Evolutionary conservation across 345 rosid genomes (phyloP), one percentile per base, ranked within the genome.

Genomic region (Eucalyptus viminalis): DNA sequence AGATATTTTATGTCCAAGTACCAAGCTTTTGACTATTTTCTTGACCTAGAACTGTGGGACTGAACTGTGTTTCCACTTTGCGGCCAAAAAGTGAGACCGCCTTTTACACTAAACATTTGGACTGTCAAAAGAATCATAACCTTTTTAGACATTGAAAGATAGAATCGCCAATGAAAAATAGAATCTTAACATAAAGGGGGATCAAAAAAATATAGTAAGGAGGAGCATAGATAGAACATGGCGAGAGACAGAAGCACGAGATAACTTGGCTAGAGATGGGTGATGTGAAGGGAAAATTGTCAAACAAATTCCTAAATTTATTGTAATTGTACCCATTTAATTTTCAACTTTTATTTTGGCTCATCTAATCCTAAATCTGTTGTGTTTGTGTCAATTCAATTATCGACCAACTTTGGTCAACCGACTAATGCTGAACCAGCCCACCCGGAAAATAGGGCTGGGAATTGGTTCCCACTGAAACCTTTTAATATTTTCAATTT

Each of bases 381-480:
- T 53, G 2, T 8, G 21, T 53, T 53, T 53, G 58, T 19, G 5
- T 21, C 58, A 53, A 53, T 53, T 53, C 58, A 53, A 53, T 53
- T 11, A 53, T 53, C 10, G 5, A 11, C 5, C 58, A 8, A 21
- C 24, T 53, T 53, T 53, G 24, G 58, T 19, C 11, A 5, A 53
- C 2, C 2, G 5, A 8, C 58, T 10, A 53, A 17, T 0, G 2
- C 9, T 0, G 0, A 53, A 19, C 24, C 10, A 1, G 10, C 24
- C 24, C 24, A 53, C 24, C 24, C 2, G 4, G 10, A 53, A 53
- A 53, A 19, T 53, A 53, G 56, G 10, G 10, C 8, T 53, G 56
- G 24, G 24, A 53, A 53, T 53, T 0, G 0, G 5, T 53, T 53
- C 24, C 24, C 24, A 8, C 0, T 19, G 0, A 53, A 53, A 53